Percentiles rank a stretch among this genome's conserved stretches.
Conservation (phyloP, 1,139 yeast genomes). For the Pichiaceae sp. region DNA sequence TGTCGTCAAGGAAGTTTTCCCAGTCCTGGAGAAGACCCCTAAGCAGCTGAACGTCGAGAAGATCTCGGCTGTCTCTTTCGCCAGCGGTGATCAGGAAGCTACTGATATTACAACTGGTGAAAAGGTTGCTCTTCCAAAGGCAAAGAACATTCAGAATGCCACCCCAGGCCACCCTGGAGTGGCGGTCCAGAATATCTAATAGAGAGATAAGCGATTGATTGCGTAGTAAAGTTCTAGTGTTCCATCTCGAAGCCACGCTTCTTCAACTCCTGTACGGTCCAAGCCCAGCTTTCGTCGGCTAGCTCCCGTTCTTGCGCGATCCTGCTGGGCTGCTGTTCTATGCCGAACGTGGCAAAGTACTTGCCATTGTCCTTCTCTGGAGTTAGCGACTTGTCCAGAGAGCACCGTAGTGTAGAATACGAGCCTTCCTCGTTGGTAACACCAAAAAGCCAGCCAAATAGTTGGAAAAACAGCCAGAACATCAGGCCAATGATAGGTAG, state of each 20-base stretch:
- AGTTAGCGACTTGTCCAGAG: slow-evolving; percentile 46
- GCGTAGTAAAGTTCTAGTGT: not conserved
- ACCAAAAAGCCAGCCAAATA: slow-evolving; percentile 63
- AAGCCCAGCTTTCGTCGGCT: slow-evolving; percentile 73
- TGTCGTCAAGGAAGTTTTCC: slow-evolving; percentile 45
- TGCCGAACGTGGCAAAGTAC: slow-evolving; percentile 56
- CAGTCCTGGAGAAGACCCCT: slow-evolving; percentile 56
- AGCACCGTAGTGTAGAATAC: slow-evolving; percentile 54
- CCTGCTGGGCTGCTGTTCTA: slow-evolving; percentile 43
- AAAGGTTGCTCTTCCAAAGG: slow-evolving; percentile 55
- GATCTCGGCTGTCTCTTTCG: slow-evolving; percentile 48
- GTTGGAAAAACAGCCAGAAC: slow-evolving; percentile 61
- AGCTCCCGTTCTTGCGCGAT: slow-evolving; percentile 53
- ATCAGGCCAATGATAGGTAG: slow-evolving; percentile 68
- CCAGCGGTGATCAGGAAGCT: slow-evolving; percentile 54
- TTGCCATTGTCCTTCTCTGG: slow-evolving; percentile 58
- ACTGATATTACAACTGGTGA: slow-evolving; percentile 61
- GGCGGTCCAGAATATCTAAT: not conserved
- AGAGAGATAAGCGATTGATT: not conserved
- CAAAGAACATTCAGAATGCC: slow-evolving; percentile 73
- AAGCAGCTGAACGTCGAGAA: slow-evolving; percentile 50
- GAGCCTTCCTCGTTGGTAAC: slow-evolving; percentile 68
- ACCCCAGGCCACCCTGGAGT: slow-evolving; percentile 83
- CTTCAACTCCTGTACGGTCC: slow-evolving; percentile 62
- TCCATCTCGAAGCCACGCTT: slow-evolving; percentile 33